Percentiles rank a stretch among this genome's conserved stretches.
Evolutionary conservation across 345 rosid species (phyloP).

Genomic region (Barbarea vulgaris): DNA sequence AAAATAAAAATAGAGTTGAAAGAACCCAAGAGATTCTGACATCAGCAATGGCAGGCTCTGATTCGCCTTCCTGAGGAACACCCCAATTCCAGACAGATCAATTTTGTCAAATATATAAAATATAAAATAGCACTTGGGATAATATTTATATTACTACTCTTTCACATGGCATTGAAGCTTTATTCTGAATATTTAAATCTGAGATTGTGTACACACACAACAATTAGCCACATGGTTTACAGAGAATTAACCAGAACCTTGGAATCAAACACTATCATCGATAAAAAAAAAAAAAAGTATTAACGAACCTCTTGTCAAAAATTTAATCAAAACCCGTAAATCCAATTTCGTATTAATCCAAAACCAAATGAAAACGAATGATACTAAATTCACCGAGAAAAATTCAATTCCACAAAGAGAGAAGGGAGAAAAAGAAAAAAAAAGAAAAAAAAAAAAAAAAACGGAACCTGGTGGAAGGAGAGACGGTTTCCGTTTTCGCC

Average conservation of each 20-base stretch:
- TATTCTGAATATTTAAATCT: not conserved
- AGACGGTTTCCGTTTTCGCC: conserved; percentile 53
- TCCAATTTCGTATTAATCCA: not conserved
- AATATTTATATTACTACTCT: conserved; percentile 14
- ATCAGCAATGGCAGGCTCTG: conserved; percentile 21
- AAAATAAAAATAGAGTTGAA: not conserved
- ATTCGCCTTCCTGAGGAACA: conserved; percentile 19
- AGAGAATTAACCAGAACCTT: conserved; percentile 11
- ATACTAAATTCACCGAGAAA: not conserved
- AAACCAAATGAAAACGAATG: not conserved
- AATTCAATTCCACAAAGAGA: not conserved
- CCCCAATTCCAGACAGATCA: conserved; percentile 32
- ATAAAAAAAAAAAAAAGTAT: not conserved
- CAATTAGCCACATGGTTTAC: conserved; percentile 26
- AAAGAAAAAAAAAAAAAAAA: too few species aligned
- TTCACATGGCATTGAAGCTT: conserved; percentile 39
- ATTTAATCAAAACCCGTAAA: not conserved
- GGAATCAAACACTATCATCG: conserved; percentile 18
- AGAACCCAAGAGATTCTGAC: not conserved
- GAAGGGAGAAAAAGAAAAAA: not conserved
- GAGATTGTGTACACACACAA: conserved; percentile 1
- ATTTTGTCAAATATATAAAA: conserved; percentile 8
- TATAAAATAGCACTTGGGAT: not conserved
- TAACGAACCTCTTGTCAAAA: not conserved
- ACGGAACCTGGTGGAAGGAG: conserved; percentile 65